Evolutionary conservation across 2,329 filamentous ascomycete species (phyloP).

Genomic region (Monilinia fructicola): DNA sequence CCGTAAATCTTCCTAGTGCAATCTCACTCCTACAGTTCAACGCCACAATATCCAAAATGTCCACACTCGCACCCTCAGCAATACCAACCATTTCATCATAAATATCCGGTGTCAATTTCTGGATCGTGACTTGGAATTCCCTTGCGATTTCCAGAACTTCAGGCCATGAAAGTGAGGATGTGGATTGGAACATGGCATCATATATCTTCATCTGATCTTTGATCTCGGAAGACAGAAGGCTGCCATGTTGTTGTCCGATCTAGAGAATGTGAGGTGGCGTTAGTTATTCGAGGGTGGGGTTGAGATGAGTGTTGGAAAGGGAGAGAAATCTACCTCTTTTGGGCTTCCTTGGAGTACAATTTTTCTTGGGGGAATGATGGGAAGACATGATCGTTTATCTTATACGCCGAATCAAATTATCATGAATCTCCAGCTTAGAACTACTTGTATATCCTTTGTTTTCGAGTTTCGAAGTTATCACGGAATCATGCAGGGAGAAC

Average conservation of each 20-base stretch:
- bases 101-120: slow-evolving; percentile 1
- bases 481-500: neutral
- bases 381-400: neutral
- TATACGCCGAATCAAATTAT: neutral
- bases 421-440: too few species aligned
- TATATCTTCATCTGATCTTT: slow-evolving; percentile 5
- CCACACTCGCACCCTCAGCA: neutral
- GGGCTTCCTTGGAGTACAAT: neutral
- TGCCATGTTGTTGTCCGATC: slow-evolving; percentile 17
- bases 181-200: slow-evolving; percentile 3
- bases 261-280: neutral
- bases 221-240: slow-evolving; percentile 1
- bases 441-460: too few species aligned
- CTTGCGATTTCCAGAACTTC: slow-evolving; percentile 1
- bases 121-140: slow-evolving; percentile 6
- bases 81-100: slow-evolving; percentile 11
- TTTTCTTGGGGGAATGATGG: neutral
- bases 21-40: slow-evolving; percentile 13
- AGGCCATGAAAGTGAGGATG: slow-evolving; percentile 1
- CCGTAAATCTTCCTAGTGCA: neutral
- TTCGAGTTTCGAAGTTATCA: neutral
- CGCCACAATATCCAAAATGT: slow-evolving; percentile 6
- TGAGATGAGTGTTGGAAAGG: too few species aligned
- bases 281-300: neutral
- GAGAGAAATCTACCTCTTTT: neutral